These are phyloP conservation scores for Pseudozyma hubeiensis DNA, from an alignment of 1,284 basidiomycete genomes.

Conservation along the genomic window DNA sequence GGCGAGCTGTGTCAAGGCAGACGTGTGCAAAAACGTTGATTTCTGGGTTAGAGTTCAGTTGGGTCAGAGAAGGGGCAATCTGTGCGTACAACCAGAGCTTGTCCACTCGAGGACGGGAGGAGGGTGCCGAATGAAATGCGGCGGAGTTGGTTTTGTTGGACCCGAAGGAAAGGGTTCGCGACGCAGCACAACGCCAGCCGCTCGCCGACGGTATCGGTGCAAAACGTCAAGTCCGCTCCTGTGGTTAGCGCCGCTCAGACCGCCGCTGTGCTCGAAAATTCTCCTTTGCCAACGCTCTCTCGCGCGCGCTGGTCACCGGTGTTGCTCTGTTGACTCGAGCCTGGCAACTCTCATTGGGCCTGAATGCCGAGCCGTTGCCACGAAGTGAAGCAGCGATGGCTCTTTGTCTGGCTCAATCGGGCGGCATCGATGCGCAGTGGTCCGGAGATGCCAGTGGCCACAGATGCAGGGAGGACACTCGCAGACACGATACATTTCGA, in stretches of 20 bases:
- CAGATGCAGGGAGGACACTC: too few relatives aligned
- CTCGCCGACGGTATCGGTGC: slow-evolving; percentile 20
- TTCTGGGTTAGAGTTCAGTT: not conserved
- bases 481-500: too few relatives aligned
- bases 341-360: too few relatives aligned
- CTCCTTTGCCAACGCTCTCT: not conserved
- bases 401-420: too few relatives aligned
- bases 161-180: not conserved
- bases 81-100: too few relatives aligned
- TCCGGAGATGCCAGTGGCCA: too few relatives aligned
- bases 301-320: slow-evolving; percentile 3
- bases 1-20: too few relatives aligned
- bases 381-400: too few relatives aligned
- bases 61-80: not conserved
- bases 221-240: not conserved
- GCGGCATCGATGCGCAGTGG: too few relatives aligned
- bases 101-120: too few relatives aligned
- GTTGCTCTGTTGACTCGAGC: not conserved
- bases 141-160: not conserved
- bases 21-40: too few relatives aligned
- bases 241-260: slow-evolving; percentile 13
- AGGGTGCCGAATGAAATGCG: not conserved
- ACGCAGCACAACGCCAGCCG: slow-evolving; percentile 1
- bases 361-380: too few relatives aligned
- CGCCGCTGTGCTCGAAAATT: slow-evolving; percentile 7